These are phyloP conservation scores for Colletotrichum coccodes DNA, from an alignment of 2,329 filamentous ascomycete species.

Conservation along the genomic window DNA sequence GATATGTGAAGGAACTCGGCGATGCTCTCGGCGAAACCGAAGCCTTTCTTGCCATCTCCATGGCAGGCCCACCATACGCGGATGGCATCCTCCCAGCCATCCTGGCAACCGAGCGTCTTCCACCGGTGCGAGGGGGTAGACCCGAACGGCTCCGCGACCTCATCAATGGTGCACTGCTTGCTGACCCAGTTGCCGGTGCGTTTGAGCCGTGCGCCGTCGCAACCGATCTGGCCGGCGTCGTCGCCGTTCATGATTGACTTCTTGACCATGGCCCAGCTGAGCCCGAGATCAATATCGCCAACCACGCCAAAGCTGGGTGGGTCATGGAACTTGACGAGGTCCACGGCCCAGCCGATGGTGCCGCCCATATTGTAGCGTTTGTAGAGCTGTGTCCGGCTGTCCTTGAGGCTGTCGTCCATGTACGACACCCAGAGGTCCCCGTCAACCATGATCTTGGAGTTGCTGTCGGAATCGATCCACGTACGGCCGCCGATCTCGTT, in stretches of 20 bases:
- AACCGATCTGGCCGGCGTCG: too few species aligned
- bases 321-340: slow-evolving; percentile 33
- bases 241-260: too few species aligned
- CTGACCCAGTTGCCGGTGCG: neutral
- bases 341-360: slow-evolving; percentile 44
- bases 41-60: too few species aligned
- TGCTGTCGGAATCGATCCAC: slow-evolving; percentile 1
- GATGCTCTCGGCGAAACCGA: too few species aligned
- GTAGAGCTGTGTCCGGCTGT: slow-evolving; percentile 33
- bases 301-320: neutral
- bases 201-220: neutral
- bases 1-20: too few species aligned
- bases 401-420: slow-evolving; percentile 40
- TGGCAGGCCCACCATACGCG: neutral
- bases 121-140: neutral
- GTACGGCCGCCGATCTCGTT: neutral
- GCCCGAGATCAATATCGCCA: neutral
- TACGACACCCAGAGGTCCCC: slow-evolving; percentile 41
- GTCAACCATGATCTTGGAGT: slow-evolving; percentile 16
- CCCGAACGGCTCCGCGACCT: rapidly evolving
- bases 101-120: neutral
- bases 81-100: neutral
- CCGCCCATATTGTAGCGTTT: slow-evolving; percentile 41
- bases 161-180: neutral
- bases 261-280: neutral